These are phyloP conservation scores for Solanum verrucosum DNA, from an alignment of 257 asterid genomes.

Conservation along the genomic window DNA sequence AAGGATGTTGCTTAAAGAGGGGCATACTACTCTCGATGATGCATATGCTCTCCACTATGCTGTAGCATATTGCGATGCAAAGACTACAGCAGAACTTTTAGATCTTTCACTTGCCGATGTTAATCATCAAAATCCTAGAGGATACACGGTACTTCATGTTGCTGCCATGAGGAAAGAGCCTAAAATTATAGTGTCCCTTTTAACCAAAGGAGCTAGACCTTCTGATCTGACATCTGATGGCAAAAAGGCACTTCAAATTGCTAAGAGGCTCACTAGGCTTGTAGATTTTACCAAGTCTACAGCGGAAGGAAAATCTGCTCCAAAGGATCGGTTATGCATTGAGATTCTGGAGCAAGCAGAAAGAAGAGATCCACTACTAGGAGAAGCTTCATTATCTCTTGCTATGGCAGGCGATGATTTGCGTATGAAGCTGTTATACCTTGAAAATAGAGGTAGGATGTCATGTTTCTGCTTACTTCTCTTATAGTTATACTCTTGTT, in stretches of 20 bases:
- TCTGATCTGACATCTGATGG: constrained; percentile 90
- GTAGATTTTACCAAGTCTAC: constrained; percentile 43
- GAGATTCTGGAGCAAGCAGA: constrained; percentile 97
- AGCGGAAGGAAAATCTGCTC: constrained; percentile 74
- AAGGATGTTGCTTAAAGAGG: constrained; percentile 84
- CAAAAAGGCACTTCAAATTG: constrained; percentile 86
- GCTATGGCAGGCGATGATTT: constrained; percentile 95
- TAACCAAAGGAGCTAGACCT: constrained; percentile 93
- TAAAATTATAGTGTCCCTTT: constrained; percentile 70
- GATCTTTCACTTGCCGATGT: constrained; percentile 86
- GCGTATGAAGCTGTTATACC: constrained; percentile 72
- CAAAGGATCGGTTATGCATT: constrained; percentile 78
- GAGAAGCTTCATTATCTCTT: constrained; percentile 93
- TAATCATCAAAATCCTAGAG: constrained; percentile 72
- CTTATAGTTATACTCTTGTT: not conserved
- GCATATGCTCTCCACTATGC: constrained; percentile 90
- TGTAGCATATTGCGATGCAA: constrained; percentile 89
- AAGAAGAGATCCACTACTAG: constrained; percentile 75
- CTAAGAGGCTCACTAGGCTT: constrained; percentile 79
- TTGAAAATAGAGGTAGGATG: constrained; percentile 79
- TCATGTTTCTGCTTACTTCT: not conserved
- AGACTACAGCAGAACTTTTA: constrained; percentile 87
- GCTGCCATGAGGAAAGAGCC: constrained; percentile 98
- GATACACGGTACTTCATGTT: constrained; percentile 85
- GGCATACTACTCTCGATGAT: constrained; percentile 70